Percentiles rank a stretch among this genome's conserved stretches.
Conservation (phyloP, 495 filamentous ascomycete genomes). For the Talaromyces liani region DNA sequence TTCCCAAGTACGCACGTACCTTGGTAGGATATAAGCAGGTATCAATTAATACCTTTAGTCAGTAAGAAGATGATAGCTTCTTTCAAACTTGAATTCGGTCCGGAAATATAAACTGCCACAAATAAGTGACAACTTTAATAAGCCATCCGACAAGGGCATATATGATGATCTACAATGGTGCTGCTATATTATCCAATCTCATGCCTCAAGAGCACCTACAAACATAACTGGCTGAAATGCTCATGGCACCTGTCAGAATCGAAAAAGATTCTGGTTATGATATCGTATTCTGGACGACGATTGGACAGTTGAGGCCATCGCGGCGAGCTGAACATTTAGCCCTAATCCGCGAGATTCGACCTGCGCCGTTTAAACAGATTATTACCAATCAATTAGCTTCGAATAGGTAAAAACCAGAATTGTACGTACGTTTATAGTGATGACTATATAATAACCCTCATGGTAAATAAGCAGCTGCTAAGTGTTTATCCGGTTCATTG, state of each 20-base stretch:
- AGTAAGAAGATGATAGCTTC: neutral
- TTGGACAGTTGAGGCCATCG: neutral
- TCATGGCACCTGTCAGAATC: neutral
- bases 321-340: neutral
- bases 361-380: neutral
- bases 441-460: neutral
- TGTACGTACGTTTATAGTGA: neutral
- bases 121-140: neutral
- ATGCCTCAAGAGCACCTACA: neutral
- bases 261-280: neutral
- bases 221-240: neutral
- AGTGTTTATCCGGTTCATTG: neutral
- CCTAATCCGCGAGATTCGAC: neutral
- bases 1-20: neutral
- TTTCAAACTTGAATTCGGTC: neutral
- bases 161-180: neutral
- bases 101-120: neutral
- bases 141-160: neutral
- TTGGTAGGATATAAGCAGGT: neutral
- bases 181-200: neutral
- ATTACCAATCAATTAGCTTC: neutral
- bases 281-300: neutral
- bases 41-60: neutral
- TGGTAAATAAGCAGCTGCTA: neutral
- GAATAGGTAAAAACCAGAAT: neutral